Evolutionary conservation across 2,329 filamentous ascomycete species (phyloP).

Genomic region (Tolypocladium amazonense): DNA sequence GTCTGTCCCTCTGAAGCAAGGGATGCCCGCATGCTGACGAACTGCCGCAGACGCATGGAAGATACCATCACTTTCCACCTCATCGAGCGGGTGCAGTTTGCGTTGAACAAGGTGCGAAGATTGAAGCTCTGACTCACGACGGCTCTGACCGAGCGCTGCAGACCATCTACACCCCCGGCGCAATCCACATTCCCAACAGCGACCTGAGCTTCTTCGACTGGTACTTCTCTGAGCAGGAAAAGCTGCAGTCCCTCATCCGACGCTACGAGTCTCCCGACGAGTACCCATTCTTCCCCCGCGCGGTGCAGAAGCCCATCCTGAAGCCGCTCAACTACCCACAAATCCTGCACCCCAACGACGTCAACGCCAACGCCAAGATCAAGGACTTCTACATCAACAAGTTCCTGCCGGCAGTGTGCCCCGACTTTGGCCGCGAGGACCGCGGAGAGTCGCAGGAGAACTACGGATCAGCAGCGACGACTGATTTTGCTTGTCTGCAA

Average conservation of each 20-base stretch:
- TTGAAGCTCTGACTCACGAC: neutral
- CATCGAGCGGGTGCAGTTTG: conserved; percentile 97
- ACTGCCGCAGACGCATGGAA: conserved; percentile 65
- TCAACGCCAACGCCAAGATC: conserved; percentile 83
- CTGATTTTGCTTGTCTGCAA: conserved; percentile 84
- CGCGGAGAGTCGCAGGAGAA: conserved; percentile 83
- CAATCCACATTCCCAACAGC: conserved; percentile 65
- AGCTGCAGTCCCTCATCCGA: conserved; percentile 82
- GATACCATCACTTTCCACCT: conserved; percentile 96
- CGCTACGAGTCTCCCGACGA: conserved; percentile 95
- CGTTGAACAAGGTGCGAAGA: conserved; percentile 53
- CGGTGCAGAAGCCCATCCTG: conserved; percentile 71
- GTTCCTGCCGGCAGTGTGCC: conserved; percentile 76
- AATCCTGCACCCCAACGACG: conserved; percentile 78
- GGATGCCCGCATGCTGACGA: neutral
- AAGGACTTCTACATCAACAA: conserved; percentile 74
- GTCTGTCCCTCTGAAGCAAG: conserved; percentile 14
- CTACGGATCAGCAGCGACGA: conserved; percentile 85
- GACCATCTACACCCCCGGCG: conserved; percentile 74
- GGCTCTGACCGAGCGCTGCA: conserved; percentile 12
- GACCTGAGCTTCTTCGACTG: conserved; percentile 83
- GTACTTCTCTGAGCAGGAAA: conserved; percentile 83
- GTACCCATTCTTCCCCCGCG: conserved; percentile 89
- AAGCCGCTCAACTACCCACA: conserved; percentile 77
- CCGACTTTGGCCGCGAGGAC: conserved; percentile 66